Conservation (phyloP, 2,329 filamentous ascomycete genomes). For the Trichoderma atroviride region DNA sequence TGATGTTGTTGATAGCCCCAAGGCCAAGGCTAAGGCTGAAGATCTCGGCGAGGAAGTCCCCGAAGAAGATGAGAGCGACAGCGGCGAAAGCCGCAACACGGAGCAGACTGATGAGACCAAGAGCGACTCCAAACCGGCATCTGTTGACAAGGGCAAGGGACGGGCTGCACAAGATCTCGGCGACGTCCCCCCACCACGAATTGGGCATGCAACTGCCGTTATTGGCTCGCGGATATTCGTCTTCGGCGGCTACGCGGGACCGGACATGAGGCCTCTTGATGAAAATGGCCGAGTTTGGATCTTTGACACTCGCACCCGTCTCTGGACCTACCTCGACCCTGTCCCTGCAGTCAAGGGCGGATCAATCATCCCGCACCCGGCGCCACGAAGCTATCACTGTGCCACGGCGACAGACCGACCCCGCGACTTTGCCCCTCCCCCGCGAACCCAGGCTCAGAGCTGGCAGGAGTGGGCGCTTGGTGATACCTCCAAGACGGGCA, state of each 20-base stretch:
- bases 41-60: slow-evolving; percentile 7
- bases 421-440: slow-evolving; percentile 48
- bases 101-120: slow-evolving; percentile 21
- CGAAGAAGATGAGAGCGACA: slow-evolving; percentile 15
- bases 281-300: slow-evolving; percentile 77
- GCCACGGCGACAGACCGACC: slow-evolving; percentile 61
- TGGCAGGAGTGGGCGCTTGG: slow-evolving; percentile 62
- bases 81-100: slow-evolving; percentile 7
- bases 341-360: slow-evolving; percentile 47
- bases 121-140: slow-evolving; percentile 21
- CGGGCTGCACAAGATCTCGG: slow-evolving; percentile 38
- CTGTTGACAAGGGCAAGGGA: slow-evolving; percentile 46
- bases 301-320: slow-evolving; percentile 65
- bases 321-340: slow-evolving; percentile 69
- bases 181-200: slow-evolving; percentile 65
- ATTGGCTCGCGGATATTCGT: slow-evolving; percentile 74
- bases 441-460: slow-evolving; percentile 44
- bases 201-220: slow-evolving; percentile 72
- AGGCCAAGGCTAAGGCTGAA: slow-evolving; percentile 14
- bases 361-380: slow-evolving; percentile 52
- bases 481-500: slow-evolving; percentile 56
- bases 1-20: slow-evolving; percentile 32
- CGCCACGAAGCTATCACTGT: slow-evolving; percentile 71
- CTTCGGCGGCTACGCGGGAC: slow-evolving; percentile 76
- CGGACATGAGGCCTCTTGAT: slow-evolving; percentile 69